A percentile compares a stretch with the other conserved stretches of the same genome.
Evolutionary conservation across 257 asterid species (phyloP).

Genomic region (Schizonepeta tenuifolia): DNA sequence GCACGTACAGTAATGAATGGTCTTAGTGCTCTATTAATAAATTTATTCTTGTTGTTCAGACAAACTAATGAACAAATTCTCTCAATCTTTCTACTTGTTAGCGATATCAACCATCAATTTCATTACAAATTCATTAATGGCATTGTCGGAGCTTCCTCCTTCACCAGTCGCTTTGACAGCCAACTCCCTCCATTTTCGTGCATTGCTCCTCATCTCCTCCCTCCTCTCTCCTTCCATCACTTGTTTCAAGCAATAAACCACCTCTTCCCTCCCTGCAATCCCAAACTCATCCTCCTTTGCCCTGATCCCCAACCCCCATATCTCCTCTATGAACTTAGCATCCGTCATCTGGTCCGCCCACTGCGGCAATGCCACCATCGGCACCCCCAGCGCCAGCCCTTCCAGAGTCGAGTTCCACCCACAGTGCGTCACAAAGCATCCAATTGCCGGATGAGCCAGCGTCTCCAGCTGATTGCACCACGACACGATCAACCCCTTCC

Average conservation of each 20-base stretch:
- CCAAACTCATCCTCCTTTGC: conserved; percentile 62
- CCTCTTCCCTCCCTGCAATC: conserved; percentile 53
- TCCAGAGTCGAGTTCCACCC: conserved; percentile 76
- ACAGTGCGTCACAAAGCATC: conserved; percentile 74
- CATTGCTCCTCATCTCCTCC: conserved; percentile 52
- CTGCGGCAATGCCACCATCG: conserved; percentile 69
- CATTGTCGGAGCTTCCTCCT: conserved; percentile 64
- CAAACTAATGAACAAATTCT: background rate
- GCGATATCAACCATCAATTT: conserved; percentile 22
- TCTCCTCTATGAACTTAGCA: conserved; percentile 65
- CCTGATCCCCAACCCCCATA: conserved; percentile 64
- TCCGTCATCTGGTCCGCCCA: conserved; percentile 75
- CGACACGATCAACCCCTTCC: conserved; percentile 55
- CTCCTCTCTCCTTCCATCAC: conserved; percentile 58
- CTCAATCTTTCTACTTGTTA: background rate
- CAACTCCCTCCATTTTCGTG: conserved; percentile 49
- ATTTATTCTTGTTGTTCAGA: no score
- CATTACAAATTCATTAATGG: conserved; percentile 56
- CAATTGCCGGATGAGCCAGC: conserved; percentile 53
- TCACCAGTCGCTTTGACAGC: conserved; percentile 53
- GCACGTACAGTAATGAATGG: background rate
- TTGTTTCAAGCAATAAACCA: conserved; percentile 48
- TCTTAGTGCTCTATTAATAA: background rate
- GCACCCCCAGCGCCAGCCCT: conserved; percentile 62
- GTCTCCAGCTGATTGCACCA: conserved; percentile 79